Evolutionary conservation across 1,284 basidiomycete genomes (phyloP), one percentile per base, ranked within the genome.

Genomic region (Trichosporon ovoides): DNA sequence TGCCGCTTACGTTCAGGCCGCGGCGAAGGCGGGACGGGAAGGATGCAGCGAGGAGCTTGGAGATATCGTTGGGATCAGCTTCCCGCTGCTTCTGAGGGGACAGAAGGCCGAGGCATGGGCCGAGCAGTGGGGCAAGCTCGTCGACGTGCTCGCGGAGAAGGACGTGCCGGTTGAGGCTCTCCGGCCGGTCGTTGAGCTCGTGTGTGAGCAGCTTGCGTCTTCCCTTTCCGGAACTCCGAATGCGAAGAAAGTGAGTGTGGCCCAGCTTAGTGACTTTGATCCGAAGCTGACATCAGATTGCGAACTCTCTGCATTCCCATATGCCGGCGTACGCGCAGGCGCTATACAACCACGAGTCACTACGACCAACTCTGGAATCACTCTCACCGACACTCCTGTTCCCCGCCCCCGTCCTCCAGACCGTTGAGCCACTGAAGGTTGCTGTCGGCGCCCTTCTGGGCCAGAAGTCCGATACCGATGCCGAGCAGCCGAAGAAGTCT

Each of bases 101-200:
- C 53, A 57, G 49, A 71, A 70, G 55, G 59, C 66, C 2, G 71
- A 72, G 43, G 57, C 64, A 22, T 72, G 68, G 67, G 65, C 65
- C 2, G 67, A 72, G 18, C 57, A 65, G 4, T 71, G 67, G 66
- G 56, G 38, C 0, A 56, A 40, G 40, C 52, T 69, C 16, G 52
- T 66, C n/a, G 20, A 31, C 2, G 55, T 53, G 7, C 58, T 65
- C 2, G 59, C 59, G 9, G 11, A 18, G 9, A 31, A 38, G 7
- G 16, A 36, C 1, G n/a, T 38, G 5, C 36, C 43, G 5, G 31
- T 35, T 0, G 28, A 22, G 7, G 55, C 57, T 1, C 49, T 60
- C 4, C 22, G 10, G 7, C 59, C 62, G 9, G 56, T 60, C 3
- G 61, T 53, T 0, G 48, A 38, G 18, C 38, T 62, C 9, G 50